Evolutionary conservation across 2,329 filamentous ascomycete genomes (phyloP).

Genomic region (Alternaria sp.): DNA sequence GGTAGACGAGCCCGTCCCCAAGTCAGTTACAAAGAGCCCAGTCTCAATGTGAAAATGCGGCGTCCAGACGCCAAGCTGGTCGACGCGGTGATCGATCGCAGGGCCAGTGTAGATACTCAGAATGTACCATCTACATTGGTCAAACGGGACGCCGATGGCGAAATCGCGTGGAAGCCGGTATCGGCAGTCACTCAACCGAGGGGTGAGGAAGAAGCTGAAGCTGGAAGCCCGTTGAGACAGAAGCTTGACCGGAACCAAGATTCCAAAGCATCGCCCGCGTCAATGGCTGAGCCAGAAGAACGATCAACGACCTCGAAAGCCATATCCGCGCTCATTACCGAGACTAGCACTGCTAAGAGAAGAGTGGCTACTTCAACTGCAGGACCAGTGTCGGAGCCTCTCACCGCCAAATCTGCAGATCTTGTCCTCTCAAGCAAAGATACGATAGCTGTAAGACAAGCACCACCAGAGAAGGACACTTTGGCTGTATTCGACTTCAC

Average conservation of each 20-base stretch:
- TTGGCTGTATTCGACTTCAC: conserved; percentile 50
- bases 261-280: conserved; percentile 19
- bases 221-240: conserved; percentile 46
- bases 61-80: conserved; percentile 55
- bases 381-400: conserved; percentile 8
- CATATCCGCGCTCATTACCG: conserved; percentile 43
- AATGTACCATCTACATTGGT: conserved; percentile 29
- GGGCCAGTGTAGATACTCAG: conserved; percentile 36
- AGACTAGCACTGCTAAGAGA: conserved; percentile 35
- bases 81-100: conserved; percentile 50
- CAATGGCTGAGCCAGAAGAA: conserved; percentile 19
- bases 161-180: conserved; percentile 37
- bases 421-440: conserved; percentile 4
- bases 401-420: conserved; percentile 3
- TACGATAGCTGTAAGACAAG: conserved; percentile 14
- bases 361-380: conserved; percentile 14
- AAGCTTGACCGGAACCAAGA: conserved; percentile 39
- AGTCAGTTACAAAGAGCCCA: conserved; percentile 59
- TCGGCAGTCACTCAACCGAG: conserved; percentile 21
- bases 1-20: conserved; percentile 54
- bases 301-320: conserved; percentile 41
- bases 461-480: conserved; percentile 29
- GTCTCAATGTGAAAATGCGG: conserved; percentile 57
- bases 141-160: conserved; percentile 37
- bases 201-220: conserved; percentile 37